phyloP scores from a whole-genome alignment of 768 basidiomycete species.

The Kwoniella dendrophila region DNA sequence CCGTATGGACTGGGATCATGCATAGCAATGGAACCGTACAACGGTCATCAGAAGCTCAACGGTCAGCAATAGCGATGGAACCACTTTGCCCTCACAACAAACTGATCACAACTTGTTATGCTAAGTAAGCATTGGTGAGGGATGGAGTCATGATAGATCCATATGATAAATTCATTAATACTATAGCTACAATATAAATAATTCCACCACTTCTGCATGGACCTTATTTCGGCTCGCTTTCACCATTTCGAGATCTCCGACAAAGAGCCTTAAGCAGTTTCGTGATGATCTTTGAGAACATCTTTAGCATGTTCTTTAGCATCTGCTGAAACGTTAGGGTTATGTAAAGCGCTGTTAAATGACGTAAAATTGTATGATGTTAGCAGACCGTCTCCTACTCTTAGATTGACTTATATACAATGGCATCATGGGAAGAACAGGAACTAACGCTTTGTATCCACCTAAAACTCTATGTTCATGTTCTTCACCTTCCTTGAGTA shows the following conservation, averaged over 20 bases:
- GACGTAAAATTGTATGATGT: not conserved
- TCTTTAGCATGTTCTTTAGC: constrained; percentile 34
- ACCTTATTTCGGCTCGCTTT: not conserved
- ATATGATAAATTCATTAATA: too few relatives aligned
- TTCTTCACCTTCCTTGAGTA: constrained; percentile 10
- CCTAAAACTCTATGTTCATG: constrained; percentile 25
- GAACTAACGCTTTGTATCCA: constrained; percentile 36
- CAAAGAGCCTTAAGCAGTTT: not conserved
- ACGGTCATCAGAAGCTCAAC: too few relatives aligned
- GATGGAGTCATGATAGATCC: too few relatives aligned
- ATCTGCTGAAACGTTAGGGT: constrained; percentile 26
- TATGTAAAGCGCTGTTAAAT: constrained; percentile 26
- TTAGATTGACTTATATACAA: too few relatives aligned
- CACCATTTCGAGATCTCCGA: not conserved
- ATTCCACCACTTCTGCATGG: not conserved
- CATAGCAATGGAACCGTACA: too few relatives aligned
- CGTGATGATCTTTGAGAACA: constrained; percentile 23
- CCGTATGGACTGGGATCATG: too few relatives aligned
- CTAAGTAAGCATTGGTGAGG: too few relatives aligned
- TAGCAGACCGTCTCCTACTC: not conserved
- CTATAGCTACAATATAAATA: too few relatives aligned
- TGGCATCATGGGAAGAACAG: not conserved
- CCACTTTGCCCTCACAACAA: too few relatives aligned
- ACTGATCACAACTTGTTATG: too few relatives aligned
- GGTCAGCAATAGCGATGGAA: too few relatives aligned